Percentiles rank a stretch among this genome's conserved stretches.
Conservation (phyloP, 2,329 filamentous ascomycete genomes). For the Claviceps sp. region DNA sequence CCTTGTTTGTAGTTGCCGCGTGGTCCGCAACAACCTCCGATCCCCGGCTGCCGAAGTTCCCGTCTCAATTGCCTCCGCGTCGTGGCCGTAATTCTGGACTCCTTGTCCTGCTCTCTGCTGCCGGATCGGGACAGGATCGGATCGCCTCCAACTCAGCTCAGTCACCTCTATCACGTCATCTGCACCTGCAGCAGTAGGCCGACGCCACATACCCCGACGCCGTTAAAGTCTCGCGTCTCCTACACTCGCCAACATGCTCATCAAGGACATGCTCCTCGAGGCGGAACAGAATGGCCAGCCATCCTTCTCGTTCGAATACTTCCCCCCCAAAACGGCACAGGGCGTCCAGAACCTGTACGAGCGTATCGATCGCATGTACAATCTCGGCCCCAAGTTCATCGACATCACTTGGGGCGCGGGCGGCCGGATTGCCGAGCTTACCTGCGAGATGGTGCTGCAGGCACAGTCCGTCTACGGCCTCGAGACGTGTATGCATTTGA, state of each 20-base stretch:
- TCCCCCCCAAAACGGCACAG: constrained; percentile 92
- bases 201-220: neutral
- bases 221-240: neutral
- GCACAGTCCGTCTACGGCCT: constrained; percentile 90
- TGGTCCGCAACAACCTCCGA: too few relatives aligned
- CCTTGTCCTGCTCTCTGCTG: too few relatives aligned
- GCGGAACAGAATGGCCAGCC: constrained; percentile 66
- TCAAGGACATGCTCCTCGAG: constrained; percentile 79
- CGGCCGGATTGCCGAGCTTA: constrained; percentile 78
- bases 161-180: too few relatives aligned
- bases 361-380: constrained; percentile 98
- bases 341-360: constrained; percentile 99
- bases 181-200: too few relatives aligned
- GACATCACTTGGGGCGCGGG: constrained; percentile 98
- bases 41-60: too few relatives aligned
- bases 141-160: too few relatives aligned
- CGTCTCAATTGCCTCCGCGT: too few relatives aligned
- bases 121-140: too few relatives aligned
- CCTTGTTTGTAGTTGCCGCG: neutral
- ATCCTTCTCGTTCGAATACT: constrained; percentile 98
- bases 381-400: constrained; percentile 86
- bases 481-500: constrained; percentile 98
- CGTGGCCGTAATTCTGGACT: too few relatives aligned
- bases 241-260: constrained; percentile 62
- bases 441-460: constrained; percentile 93